phyloP scores from a whole-genome alignment of 768 basidiomycete genomes.

The Leucocoprinus sp. region DNA sequence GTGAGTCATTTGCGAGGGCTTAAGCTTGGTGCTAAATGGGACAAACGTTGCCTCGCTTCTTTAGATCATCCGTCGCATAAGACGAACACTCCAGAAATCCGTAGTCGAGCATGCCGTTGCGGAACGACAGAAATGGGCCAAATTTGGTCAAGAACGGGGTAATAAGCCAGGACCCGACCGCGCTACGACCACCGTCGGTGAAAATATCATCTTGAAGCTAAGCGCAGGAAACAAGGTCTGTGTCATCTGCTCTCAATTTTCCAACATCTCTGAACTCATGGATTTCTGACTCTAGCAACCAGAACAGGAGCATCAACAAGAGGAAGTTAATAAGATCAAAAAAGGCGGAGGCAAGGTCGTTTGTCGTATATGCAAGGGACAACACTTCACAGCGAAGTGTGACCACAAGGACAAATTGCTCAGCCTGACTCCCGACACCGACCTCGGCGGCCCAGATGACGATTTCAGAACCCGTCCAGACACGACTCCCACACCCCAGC shows the following conservation, averaged over 20 bases:
- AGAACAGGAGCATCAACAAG: conserved; percentile 61
- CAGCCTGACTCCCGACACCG: conserved; percentile 40
- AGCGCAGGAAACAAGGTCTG: conserved; percentile 58
- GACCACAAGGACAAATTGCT: conserved; percentile 94
- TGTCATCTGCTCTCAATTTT: conserved; percentile 11
- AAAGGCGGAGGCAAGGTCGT: conserved; percentile 82
- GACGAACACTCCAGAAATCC: conserved; percentile 80
- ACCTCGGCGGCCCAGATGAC: conserved; percentile 31
- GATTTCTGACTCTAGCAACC: conserved; percentile 29
- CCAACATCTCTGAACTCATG: neutral
- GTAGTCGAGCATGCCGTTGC: conserved; percentile 93
- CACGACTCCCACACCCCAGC: conserved; percentile 22
- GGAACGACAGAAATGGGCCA: conserved; percentile 86
- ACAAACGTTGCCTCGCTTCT: neutral
- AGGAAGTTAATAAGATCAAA: conserved; percentile 61
- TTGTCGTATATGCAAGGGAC: conserved; percentile 93
- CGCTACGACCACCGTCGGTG: conserved; percentile 88
- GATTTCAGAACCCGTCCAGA: conserved; percentile 27
- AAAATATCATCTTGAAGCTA: conserved; percentile 38
- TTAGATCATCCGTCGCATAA: conserved; percentile 81
- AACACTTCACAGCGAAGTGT: conserved; percentile 97
- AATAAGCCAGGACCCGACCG: conserved; percentile 84
- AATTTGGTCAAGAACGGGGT: conserved; percentile 89
- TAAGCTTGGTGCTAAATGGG: neutral
- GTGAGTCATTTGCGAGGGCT: conserved; percentile 29